Evolutionary conservation across 805 yeast genomes (phyloP).

Genomic region (Candida xyloterini): DNA sequence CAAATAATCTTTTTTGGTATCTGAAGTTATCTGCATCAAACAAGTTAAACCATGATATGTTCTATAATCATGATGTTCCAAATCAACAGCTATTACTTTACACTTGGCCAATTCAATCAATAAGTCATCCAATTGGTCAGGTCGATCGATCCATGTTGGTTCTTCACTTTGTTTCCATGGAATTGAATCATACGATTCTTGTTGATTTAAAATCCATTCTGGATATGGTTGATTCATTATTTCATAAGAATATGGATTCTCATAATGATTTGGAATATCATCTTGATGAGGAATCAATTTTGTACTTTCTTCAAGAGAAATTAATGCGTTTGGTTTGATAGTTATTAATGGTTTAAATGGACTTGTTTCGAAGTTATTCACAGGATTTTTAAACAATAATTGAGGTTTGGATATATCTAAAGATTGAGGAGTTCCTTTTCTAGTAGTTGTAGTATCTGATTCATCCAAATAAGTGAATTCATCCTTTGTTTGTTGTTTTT

Average conservation of each 20-base stretch:
- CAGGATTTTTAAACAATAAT: conserved; percentile 46
- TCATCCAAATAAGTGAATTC: conserved; percentile 53
- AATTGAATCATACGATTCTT: conserved; percentile 46
- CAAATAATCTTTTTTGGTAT: conserved; percentile 63
- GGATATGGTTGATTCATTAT: conserved; percentile 72
- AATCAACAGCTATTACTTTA: conserved; percentile 81
- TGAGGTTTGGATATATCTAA: conserved; percentile 60
- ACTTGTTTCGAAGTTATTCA: conserved; percentile 60
- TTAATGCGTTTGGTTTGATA: conserved; percentile 68
- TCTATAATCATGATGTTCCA: conserved; percentile 93
- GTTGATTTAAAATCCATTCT: conserved; percentile 42
- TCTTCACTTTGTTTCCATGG: conserved; percentile 58
- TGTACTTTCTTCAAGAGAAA: conserved; percentile 52
- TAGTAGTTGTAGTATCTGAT: conserved; percentile 35
- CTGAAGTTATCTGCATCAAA: conserved; percentile 86
- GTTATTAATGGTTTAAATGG: conserved; percentile 79
- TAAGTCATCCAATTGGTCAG: conserved; percentile 51
- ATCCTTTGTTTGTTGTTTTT: conserved; percentile 12
- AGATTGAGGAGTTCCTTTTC: conserved; percentile 10
- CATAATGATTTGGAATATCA: conserved; percentile 55
- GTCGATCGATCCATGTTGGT: conserved; percentile 71
- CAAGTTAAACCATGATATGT: conserved; percentile 88
- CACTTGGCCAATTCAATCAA: conserved; percentile 46
- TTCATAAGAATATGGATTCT: conserved; percentile 80
- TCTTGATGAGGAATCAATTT: conserved; percentile 36